A percentile compares a stretch with the other conserved stretches of the same genome.
These are phyloP conservation scores for Aureobasidium sp. DNA, from an alignment of 2,329 filamentous ascomycete genomes.

Conservation along the genomic window DNA sequence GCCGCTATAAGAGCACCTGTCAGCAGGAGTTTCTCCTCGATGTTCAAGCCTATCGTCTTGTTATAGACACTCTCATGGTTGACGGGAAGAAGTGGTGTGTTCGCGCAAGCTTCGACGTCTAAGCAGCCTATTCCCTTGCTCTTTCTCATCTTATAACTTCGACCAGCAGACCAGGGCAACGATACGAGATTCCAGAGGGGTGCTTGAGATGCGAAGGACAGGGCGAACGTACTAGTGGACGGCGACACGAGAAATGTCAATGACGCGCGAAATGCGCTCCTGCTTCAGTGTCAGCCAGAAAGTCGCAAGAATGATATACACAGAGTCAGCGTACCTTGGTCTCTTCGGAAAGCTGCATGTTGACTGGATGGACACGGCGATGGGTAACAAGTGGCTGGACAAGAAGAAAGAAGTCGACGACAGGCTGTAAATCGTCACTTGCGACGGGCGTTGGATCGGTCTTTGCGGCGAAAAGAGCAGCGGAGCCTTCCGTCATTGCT, in stretches of 20 bases:
- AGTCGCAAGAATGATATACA: background rate
- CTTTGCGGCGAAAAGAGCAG: conserved; percentile 8
- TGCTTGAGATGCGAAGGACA: background rate
- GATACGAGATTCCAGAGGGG: background rate
- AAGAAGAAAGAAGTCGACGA: background rate
- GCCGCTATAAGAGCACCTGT: conserved; percentile 51
- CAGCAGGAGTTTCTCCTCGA: background rate
- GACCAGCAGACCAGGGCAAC: background rate
- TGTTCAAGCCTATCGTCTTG: background rate
- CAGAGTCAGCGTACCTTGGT: conserved; percentile 62
- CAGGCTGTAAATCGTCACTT: background rate
- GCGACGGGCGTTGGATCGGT: background rate
- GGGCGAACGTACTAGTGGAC: conserved; percentile 77
- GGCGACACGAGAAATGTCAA: conserved; percentile 85
- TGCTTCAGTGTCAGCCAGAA: conserved; percentile 34
- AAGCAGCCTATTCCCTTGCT: background rate
- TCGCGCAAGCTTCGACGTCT: no score
- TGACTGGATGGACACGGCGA: conserved; percentile 19
- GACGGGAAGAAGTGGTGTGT: background rate
- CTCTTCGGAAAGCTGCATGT: conserved; percentile 78
- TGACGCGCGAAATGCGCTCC: conserved; percentile 97
- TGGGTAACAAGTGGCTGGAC: background rate
- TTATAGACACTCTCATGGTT: background rate
- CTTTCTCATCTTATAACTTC: background rate
- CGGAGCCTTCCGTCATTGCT: conserved; percentile 2